Percentiles rank a stretch among this genome's conserved stretches.
Evolutionary conservation across 768 basidiomycete genomes (phyloP).

Genomic region (Pulveroboletus sp.): DNA sequence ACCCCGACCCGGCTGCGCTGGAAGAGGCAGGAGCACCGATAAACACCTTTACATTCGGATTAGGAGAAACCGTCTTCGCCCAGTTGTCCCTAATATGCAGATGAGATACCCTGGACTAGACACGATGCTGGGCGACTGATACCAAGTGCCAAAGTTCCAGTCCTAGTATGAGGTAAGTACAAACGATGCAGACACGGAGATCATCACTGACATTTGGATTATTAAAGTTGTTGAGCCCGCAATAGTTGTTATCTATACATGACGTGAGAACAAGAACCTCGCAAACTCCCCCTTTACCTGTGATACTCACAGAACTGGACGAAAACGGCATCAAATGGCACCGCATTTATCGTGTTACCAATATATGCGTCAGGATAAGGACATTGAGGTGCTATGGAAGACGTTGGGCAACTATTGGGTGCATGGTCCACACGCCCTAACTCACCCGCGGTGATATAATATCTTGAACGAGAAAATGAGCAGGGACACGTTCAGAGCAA

Average conservation of each 20-base stretch:
- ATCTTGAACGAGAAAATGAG: conserved; percentile 26
- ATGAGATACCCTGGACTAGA: not conserved
- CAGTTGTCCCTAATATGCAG: conserved; percentile 40
- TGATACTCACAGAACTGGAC: conserved; percentile 42
- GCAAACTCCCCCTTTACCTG: not conserved
- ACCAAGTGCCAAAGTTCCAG: conserved; percentile 44
- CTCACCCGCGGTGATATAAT: conserved; percentile 40
- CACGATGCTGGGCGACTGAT: not conserved
- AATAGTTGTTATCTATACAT: conserved; percentile 44
- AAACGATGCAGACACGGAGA: not conserved
- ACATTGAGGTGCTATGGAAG: conserved; percentile 35
- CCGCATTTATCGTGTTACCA: conserved; percentile 37
- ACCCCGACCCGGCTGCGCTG: conserved; percentile 42
- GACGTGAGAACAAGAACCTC: not conserved
- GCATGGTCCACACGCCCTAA: not conserved
- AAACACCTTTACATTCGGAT: conserved; percentile 44
- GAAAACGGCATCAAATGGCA: conserved; percentile 46
- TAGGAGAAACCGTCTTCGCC: conserved; percentile 42
- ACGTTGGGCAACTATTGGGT: not conserved
- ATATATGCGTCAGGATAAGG: conserved; percentile 47
- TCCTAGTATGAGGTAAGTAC: conserved; percentile 32
- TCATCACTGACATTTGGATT: conserved; percentile 34
- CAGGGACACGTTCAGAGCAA: not conserved
- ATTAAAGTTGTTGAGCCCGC: conserved; percentile 41
- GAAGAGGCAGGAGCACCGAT: conserved; percentile 46